Evolutionary conservation across 1,284 basidiomycete genomes (phyloP).

Genomic region (Cystobasidium pallidum): DNA sequence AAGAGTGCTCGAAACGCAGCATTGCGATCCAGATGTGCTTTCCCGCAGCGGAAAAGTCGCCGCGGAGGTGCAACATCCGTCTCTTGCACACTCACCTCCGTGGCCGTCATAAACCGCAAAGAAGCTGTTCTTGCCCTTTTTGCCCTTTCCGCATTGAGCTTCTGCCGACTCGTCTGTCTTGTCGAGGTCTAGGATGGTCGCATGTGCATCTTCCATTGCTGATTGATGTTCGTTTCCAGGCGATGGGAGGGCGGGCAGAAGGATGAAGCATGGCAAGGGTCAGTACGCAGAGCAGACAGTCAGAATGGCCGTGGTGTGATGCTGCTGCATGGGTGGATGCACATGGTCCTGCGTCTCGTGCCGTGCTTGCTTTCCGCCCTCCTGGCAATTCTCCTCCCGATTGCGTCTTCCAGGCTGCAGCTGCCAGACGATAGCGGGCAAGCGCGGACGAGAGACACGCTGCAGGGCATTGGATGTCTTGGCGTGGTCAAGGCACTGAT

Average conservation of each 20-base stretch:
- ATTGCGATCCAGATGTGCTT: background rate
- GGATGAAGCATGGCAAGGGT: background rate
- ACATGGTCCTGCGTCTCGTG: background rate
- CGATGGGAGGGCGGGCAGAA: conserved; percentile 8
- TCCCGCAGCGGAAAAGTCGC: background rate
- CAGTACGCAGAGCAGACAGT: background rate
- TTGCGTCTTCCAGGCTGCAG: conserved; percentile 1
- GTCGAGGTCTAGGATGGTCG: conserved; percentile 67
- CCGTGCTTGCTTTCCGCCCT: no score
- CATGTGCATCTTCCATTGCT: conserved; percentile 99
- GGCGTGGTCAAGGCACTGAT: background rate
- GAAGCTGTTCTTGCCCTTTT: conserved; percentile 67
- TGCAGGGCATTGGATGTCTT: background rate
- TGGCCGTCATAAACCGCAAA: conserved; percentile 99
- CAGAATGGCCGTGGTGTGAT: no score
- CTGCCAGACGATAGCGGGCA: background rate
- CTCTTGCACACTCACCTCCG: conserved; percentile 71
- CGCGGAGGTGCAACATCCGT: background rate
- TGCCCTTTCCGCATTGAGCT: conserved; percentile 55
- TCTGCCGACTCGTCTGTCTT: conserved; percentile 63
- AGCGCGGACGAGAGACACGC: conserved; percentile 18
- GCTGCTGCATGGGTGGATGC: background rate
- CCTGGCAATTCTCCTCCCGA: conserved; percentile 4
- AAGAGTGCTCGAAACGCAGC: no score
- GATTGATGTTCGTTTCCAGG: conserved; percentile 30